Base-by-base conservation (phyloP, 2,329 filamentous ascomycete species). In the Talaromyces atroroseus region DNA sequence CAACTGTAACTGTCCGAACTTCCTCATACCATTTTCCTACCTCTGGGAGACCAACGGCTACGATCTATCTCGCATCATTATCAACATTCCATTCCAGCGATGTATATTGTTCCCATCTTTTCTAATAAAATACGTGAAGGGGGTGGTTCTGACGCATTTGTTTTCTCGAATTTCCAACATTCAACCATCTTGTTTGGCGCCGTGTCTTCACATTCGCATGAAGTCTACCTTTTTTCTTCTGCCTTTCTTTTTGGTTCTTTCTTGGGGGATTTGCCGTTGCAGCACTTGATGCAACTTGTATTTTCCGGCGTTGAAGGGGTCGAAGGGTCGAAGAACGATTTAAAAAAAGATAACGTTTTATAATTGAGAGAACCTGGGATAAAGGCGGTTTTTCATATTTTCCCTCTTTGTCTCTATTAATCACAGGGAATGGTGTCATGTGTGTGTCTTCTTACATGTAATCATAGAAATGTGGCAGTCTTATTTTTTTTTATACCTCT, bases 401-500 rank as follows among this genome's bases (percentile, higher is more conserved):
- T 32, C 24, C 50, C 44, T 45, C 24, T 12, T n/a, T 38, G 34
- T 11, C 36, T 40, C 36, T 40, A 6, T 20, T 42, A 8, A 20
- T 16, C 38, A 5, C 38, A 42, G 38, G n/a, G 6, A 29, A 6
- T 6, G 38, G 38, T 42, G 38, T 42, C 14, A 12, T 40, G 36
- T 40, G 5, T 20, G 29, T 23, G 16, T 52, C 45, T 50, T 53
- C n/a, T 46, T 38, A 49, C 47, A 50, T 58, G 56, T 58, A 58
- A 45, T 58, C 56, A 58, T 58, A 58, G 56, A 58, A 48, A 44
- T 47, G 50, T 36, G 40, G 40, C 40, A 44, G 40, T 20, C 12
- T 44, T 21, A 2, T 44, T 44, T 44, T 44, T 23, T 7, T n/a
- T n/a, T n/a, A n/a, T n/a, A n/a, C n/a, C n/a, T n/a, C 38, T 40